A percentile compares a stretch with the other conserved stretches of the same genome.
Evolutionary conservation across 106 monocot species (phyloP).

Genomic region (Dendrobium nobile): DNA sequence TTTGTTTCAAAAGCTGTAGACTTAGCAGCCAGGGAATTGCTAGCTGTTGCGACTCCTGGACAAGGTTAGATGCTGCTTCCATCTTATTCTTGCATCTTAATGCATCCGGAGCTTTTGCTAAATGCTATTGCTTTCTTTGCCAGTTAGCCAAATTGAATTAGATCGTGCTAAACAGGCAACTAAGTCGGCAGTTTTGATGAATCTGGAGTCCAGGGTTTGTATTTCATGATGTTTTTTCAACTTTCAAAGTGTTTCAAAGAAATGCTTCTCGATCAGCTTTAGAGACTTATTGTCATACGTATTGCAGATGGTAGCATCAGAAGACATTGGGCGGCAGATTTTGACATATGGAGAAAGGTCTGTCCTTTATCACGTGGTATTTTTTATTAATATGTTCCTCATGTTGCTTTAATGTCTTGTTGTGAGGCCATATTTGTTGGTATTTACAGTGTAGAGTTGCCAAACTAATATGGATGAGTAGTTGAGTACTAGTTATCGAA

Average conservation of each 20-base stretch:
- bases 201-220: slow-evolving; percentile 73
- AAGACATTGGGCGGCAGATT: slow-evolving; percentile 86
- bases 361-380: neutral
- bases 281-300: neutral
- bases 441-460: no score
- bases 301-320: slow-evolving; percentile 73
- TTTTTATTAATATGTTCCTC: neutral
- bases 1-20: slow-evolving; percentile 77
- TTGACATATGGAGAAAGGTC: slow-evolving; percentile 88
- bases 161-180: slow-evolving; percentile 77
- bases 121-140: neutral
- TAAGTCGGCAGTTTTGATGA: slow-evolving; percentile 77
- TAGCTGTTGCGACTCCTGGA: slow-evolving; percentile 75
- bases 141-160: slow-evolving; percentile 64
- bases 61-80: slow-evolving; percentile 38
- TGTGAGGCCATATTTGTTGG: neutral
- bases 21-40: slow-evolving; percentile 59
- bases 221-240: neutral
- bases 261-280: neutral
- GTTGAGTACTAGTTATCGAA: no score
- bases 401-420: neutral
- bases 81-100: neutral
- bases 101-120: neutral
- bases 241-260: neutral
- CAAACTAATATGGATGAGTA: no score